phyloP scores from a whole-genome alignment of 306 rosid species.

The Quercus parvula region DNA sequence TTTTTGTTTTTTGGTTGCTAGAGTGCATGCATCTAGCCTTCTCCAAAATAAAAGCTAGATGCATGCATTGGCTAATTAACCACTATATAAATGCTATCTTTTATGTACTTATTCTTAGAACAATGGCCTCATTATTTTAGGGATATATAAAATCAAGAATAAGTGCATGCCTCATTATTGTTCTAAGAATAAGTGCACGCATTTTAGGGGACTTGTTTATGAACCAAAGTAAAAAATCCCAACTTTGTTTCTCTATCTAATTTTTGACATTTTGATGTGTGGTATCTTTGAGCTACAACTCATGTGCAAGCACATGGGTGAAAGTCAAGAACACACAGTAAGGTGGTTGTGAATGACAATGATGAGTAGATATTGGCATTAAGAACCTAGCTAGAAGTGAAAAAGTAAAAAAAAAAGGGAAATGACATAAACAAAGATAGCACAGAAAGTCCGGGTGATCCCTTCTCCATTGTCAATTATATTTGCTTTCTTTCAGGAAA shows the following conservation, averaged over 20 bases:
- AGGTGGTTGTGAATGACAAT: slow-evolving; percentile 30
- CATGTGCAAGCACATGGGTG: slow-evolving; percentile 48
- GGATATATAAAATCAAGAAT: background rate
- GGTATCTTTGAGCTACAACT: slow-evolving; percentile 25
- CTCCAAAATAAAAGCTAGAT: too few species aligned
- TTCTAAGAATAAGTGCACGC: background rate
- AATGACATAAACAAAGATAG: slow-evolving; percentile 39
- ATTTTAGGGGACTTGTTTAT: slow-evolving; percentile 14
- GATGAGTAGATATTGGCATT: slow-evolving; percentile 30
- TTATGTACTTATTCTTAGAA: background rate
- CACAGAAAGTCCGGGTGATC: slow-evolving; percentile 50
- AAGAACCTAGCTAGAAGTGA: slow-evolving; percentile 23
- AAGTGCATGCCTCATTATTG: too few species aligned
- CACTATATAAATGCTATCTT: background rate
- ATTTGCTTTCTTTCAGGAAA: slow-evolving; percentile 52
- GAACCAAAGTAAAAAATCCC: background rate
- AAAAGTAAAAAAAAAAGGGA: slow-evolving; percentile 33
- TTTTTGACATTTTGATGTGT: slow-evolving; percentile 14
- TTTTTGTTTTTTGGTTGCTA: background rate
- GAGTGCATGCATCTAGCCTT: too few species aligned
- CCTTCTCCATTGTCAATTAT: slow-evolving; percentile 42
- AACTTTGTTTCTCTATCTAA: background rate
- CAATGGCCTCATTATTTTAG: background rate
- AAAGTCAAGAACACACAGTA: slow-evolving; percentile 28
- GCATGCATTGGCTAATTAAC: too few species aligned